These are phyloP conservation scores for Ormosia semicastrata DNA, from an alignment of 306 rosid species.

Conservation along the genomic window DNA sequence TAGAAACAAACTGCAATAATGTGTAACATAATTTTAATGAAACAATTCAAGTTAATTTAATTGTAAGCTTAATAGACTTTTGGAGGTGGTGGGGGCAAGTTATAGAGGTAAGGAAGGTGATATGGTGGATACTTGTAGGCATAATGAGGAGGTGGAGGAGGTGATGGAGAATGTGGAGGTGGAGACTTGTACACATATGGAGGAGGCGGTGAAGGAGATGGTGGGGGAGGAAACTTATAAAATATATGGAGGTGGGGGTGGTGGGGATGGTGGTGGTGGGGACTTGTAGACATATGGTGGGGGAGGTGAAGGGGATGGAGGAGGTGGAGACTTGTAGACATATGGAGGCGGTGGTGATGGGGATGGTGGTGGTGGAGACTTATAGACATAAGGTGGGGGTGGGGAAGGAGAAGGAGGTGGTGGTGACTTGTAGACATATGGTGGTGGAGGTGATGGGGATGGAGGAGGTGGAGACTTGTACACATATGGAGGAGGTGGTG, in stretches of 20 bases:
- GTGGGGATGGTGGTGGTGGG: too few relatives aligned
- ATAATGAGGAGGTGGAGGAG: background rate
- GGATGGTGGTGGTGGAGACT: background rate
- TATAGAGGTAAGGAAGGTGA: constrained; percentile 18
- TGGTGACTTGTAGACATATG: too few relatives aligned
- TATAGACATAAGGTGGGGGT: background rate
- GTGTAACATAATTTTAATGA: background rate
- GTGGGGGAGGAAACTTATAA: too few relatives aligned
- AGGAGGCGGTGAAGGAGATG: too few relatives aligned
- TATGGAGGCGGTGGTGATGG: background rate
- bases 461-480: background rate
- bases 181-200: too few relatives aligned
- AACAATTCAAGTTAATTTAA: background rate
- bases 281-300: too few relatives aligned
- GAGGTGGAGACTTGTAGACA: background rate
- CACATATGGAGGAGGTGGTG: background rate
- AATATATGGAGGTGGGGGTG: too few relatives aligned
- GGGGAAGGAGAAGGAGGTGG: background rate
- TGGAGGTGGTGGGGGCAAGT: constrained; percentile 25
- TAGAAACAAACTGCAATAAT: background rate
- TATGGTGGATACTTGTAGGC: background rate
- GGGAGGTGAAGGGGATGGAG: too few relatives aligned
- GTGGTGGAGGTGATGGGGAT: background rate
- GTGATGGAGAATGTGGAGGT: too few relatives aligned
- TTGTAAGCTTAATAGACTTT: background rate